Conservation (phyloP, 208 protist genomes). For the Phytomonas serpens region DNA sequence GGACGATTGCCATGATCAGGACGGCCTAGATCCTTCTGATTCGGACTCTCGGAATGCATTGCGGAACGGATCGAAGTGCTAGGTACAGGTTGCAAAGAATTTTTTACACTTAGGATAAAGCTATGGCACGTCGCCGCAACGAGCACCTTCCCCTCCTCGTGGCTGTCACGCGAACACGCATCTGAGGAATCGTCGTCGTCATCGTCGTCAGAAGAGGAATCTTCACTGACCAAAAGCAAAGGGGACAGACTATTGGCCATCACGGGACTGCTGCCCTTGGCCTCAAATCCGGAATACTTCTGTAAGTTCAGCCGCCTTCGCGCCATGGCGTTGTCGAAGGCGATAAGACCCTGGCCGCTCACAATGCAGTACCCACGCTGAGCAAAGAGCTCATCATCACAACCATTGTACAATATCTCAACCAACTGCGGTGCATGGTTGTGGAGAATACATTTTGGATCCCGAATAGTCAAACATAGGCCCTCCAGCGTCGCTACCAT, state of each 20-base stretch:
- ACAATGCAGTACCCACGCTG: constrained; percentile 79
- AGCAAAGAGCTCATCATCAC: constrained; percentile 56
- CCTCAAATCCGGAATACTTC: constrained; percentile 25
- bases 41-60: neutral
- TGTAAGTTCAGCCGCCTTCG: constrained; percentile 20
- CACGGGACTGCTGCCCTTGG: neutral
- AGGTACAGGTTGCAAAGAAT: constrained; percentile 26
- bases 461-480: constrained; percentile 41
- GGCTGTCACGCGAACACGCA: constrained; percentile 22
- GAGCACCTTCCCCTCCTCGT: constrained; percentile 45
- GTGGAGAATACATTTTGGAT: constrained; percentile 37
- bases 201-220: constrained; percentile 9
- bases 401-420: constrained; percentile 65
- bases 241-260: neutral
- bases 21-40: neutral
- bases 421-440: constrained; percentile 37
- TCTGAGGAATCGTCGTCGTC: constrained; percentile 17
- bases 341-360: constrained; percentile 50
- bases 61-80: neutral
- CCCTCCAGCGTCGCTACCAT: constrained; percentile 71
- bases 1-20: neutral
- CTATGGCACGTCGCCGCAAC: constrained; percentile 41
- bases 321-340: constrained; percentile 43
- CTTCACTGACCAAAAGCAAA: neutral
- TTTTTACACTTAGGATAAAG: constrained; percentile 56